Base-by-base conservation (phyloP, 2,329 filamentous ascomycete species). In the Colletotrichum horii region DNA sequence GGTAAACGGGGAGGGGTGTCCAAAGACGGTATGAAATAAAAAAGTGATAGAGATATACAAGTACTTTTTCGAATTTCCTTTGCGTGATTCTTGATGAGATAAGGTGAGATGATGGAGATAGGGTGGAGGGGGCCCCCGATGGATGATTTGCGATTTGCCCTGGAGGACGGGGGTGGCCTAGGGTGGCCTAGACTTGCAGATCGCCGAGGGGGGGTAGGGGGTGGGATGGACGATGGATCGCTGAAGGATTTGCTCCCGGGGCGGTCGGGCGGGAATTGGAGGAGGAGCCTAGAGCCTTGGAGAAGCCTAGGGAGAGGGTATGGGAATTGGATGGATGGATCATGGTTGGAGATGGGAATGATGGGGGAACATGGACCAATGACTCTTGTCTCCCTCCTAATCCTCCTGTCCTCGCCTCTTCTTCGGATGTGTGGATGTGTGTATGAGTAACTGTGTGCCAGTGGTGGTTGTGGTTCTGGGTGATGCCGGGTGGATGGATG, bases 171-270 rank as follows among this genome's bases (percentile, higher is more conserved):
- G 62, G 43, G 43, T 48, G 43, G 36, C 56, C 60, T 38, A 52
- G 48, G 67, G 61, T 15, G 72, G 72, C 52, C 72, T 71, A 75
- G 72, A 71, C 72, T 55, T 75, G 72, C 55, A 75, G 72, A 75
- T 75, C 72, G 24, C 62, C 56, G 56, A 67, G 15, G 62, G 28
- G 60, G 70, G 60, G 24, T 28, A 24, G 15, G 69, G 71, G 43
- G 48, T 24, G 62, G 26, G 66, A 32, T n/a, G 65, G 36, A 62
- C 28, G 62, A 71, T 26, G 68, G 61, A 74, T 74, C 72, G 72
- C 61, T 71, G 52, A 65, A 71, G 71, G 72, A 71, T 75, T 70
- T 24, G 66, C 66, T 76, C 60, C 71, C 66, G 65, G 65, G 30
- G 61, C 66, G 65, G 58, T 68, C 66, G 32, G 55, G 55, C 74